phyloP scores from a whole-genome alignment of 306 rosid species.

The Pyrus bretschneideri region DNA sequence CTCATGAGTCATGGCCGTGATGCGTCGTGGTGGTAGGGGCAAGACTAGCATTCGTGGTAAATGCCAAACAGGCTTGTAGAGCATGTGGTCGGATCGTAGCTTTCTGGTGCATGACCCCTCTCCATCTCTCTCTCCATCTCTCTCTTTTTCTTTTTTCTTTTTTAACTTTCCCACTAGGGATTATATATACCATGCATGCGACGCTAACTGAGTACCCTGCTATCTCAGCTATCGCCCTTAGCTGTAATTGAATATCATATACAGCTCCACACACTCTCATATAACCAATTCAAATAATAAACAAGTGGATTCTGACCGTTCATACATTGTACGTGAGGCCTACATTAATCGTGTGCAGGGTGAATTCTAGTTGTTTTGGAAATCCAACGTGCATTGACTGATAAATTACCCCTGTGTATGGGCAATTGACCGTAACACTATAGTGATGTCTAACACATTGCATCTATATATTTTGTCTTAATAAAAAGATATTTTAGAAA shows the following conservation, averaged over 20 bases:
- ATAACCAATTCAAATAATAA: not conserved
- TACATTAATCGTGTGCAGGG: too few relatives aligned
- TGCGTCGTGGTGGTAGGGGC: not conserved
- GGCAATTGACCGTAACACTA: not conserved
- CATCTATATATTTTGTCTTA: not conserved
- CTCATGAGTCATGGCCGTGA: not conserved
- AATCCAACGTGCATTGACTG: not conserved
- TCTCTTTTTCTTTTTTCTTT: not conserved
- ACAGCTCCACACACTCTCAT: not conserved
- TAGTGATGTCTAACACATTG: not conserved
- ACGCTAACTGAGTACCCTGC: not conserved
- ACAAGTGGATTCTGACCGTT: not conserved
- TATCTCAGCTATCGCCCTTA: not conserved
- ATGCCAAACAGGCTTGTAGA: slow-evolving; percentile 10
- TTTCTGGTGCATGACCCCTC: not conserved
- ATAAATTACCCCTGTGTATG: not conserved
- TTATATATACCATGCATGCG: not conserved
- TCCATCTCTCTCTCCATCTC: not conserved
- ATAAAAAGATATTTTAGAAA: not conserved
- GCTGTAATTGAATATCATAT: not conserved
- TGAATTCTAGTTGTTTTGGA: too few relatives aligned
- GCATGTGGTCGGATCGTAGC: slow-evolving; percentile 23
- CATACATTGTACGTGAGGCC: too few relatives aligned
- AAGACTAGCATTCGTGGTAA: slow-evolving; percentile 7
- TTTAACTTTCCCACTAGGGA: not conserved